Percentiles rank a stretch among this genome's conserved stretches.
phyloP scores from a whole-genome alignment of 208 protist genomes.

The Borovskyia barvae region DNA sequence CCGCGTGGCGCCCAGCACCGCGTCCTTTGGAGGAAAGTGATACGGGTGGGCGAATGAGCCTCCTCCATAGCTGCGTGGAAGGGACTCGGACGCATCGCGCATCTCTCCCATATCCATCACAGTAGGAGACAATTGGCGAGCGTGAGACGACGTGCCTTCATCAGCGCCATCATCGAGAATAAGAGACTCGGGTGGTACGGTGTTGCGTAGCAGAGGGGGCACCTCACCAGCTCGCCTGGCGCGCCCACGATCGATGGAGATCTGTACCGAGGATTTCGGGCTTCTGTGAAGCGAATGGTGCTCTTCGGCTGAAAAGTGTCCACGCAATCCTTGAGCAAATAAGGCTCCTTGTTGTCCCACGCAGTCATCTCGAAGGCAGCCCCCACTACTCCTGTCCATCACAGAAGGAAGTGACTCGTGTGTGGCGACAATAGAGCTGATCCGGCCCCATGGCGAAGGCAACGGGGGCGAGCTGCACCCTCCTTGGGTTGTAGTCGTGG shows the following conservation, averaged over 20 bases:
- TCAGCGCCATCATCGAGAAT: not conserved
- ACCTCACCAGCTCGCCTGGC: not conserved
- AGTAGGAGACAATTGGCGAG: conserved; percentile 5
- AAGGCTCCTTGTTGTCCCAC: no score
- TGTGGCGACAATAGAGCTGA: conserved; percentile 14
- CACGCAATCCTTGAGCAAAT: no score
- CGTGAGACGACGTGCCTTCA: not conserved
- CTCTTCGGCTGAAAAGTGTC: no score
- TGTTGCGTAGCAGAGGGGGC: not conserved
- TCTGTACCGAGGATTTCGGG: conserved; percentile 5
- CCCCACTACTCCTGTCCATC: no score
- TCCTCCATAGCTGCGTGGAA: no score
- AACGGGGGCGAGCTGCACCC: not conserved
- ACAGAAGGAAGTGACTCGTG: conserved; percentile 6
- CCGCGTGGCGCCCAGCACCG: conserved; percentile 3
- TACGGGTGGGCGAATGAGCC: no score
- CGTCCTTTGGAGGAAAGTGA: no score
- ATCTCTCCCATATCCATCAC: conserved; percentile 7
- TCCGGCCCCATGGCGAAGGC: conserved; percentile 9
- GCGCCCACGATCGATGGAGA: not conserved
- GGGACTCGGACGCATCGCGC: no score
- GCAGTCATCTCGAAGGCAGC: no score
- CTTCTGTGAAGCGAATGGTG: no score
- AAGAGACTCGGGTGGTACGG: conserved; percentile 2
- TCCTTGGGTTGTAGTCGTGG: no score